Evolutionary conservation across 179 eudicot species (phyloP).

Genomic region (Sideroxylon spinosum): DNA sequence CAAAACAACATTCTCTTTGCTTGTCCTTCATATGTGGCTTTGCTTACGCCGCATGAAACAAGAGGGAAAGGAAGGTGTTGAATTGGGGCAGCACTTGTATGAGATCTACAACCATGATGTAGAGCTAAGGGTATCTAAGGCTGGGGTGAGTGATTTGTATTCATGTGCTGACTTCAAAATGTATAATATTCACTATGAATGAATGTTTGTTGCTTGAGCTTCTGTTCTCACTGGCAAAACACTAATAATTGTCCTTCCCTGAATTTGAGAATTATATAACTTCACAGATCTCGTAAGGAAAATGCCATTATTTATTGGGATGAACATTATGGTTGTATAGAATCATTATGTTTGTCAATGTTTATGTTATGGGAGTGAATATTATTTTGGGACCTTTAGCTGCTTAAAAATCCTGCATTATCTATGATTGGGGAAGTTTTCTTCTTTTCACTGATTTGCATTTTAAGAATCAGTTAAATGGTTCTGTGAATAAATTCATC

Average conservation of each 20-base stretch:
- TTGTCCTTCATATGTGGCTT: constrained; percentile 94
- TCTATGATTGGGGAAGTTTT: background rate
- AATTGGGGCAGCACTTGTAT: constrained; percentile 87
- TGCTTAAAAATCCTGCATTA: constrained; percentile 2
- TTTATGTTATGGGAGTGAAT: background rate
- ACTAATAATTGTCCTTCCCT: background rate
- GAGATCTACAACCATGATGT: constrained; percentile 95
- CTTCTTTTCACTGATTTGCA: background rate
- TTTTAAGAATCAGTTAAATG: no score
- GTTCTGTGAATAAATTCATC: no score
- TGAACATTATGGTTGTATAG: background rate
- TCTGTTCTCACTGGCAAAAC: background rate
- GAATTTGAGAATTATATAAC: background rate
- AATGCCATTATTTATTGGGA: background rate
- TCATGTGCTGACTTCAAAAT: constrained; percentile 6
- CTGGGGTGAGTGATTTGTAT: constrained; percentile 71
- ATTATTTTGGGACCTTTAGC: background rate
- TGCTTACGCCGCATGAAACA: constrained; percentile 83
- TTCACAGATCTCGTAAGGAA: background rate
- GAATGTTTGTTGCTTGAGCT: background rate
- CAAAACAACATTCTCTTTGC: constrained; percentile 83
- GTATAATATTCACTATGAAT: background rate
- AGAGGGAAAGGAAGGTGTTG: constrained; percentile 90
- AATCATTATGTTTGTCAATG: constrained; percentile 3
- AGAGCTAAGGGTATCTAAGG: constrained; percentile 91